Evolutionary conservation across 345 rosid genomes (phyloP), one percentile per base, ranked within the genome.

Genomic region (Salix exigua): DNA sequence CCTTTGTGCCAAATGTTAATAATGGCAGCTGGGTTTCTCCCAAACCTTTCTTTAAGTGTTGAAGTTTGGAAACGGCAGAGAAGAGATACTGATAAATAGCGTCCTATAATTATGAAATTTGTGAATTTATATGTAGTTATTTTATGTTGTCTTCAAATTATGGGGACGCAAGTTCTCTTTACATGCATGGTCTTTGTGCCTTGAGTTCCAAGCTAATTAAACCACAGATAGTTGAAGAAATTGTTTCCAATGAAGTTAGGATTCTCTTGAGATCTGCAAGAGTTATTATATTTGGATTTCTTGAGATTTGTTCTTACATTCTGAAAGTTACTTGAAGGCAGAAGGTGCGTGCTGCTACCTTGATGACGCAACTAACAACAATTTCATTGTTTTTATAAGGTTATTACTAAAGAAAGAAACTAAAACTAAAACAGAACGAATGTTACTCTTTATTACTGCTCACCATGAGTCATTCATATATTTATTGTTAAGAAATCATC

Each of bases 1-100:
- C 11, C 61, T 7, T 66, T 51, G 48, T 61, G 69, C 74, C 71
- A 40, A 50, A 72, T 72, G 73, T 70, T 70, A 72, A 75, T 74
- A 71, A 69, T 79, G 19, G 73, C 69, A 62, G 74, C 62, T 7
- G 42, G 25, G 11, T 18, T 73, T 16, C 25, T 30, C 30, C 79
- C 69, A 66, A 23, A 35, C 9, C 73, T n/a, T 28, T 64, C 18
- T 16, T 64, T 30, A 38, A 64, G 40, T 7, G 71, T 53, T 2
- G 44, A 68, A 64, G 72, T 40, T 31, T 70, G 50, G 53, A 26
- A 68, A 68, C 42, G 38, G 28, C 16, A 16, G 7, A 11, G 28
- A 12, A 19, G 0, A 67, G 30, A 74, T 66, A 30, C 31, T 30
- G 37, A 35, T 73, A 17, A 40, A 63, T 58, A 18, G 37, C n/a